These are phyloP conservation scores for Chaetomium globosum DNA, from an alignment of 2,329 filamentous ascomycete genomes.

Conservation along the genomic window DNA sequence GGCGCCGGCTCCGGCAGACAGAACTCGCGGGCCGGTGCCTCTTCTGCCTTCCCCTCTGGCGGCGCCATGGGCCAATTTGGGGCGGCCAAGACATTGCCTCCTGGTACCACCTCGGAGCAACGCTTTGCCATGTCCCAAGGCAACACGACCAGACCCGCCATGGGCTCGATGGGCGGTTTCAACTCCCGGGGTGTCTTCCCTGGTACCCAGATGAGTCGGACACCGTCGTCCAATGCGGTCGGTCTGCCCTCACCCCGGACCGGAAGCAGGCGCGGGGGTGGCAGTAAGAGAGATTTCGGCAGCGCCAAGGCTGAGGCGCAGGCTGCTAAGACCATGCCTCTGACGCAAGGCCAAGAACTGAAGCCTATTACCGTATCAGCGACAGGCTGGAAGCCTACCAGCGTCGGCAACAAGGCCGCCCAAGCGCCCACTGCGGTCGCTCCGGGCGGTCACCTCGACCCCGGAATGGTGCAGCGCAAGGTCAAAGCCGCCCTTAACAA, in stretches of 20 bases:
- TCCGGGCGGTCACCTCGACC: constrained; percentile 68
- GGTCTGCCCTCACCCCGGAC: constrained; percentile 71
- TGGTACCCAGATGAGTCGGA: constrained; percentile 65
- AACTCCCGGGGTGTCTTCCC: constrained; percentile 66
- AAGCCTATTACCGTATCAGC: constrained; percentile 73
- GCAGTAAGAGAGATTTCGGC: constrained; percentile 64
- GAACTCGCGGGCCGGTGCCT: constrained; percentile 56
- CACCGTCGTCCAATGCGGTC: constrained; percentile 60
- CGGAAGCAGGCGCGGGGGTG: constrained; percentile 62
- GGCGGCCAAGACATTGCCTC: constrained; percentile 63
- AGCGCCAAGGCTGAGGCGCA: constrained; percentile 64
- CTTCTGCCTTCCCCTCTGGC: constrained; percentile 49
- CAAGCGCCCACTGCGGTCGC: constrained; percentile 47
- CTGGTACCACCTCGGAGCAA: constrained; percentile 75
- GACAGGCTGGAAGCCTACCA: constrained; percentile 89
- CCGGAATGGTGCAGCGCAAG: constrained; percentile 95
- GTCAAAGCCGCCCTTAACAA: constrained; percentile 98
- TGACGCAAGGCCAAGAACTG: constrained; percentile 80
- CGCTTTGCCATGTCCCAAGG: constrained; percentile 69
- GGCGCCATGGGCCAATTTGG: constrained; percentile 71
- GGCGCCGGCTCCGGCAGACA: constrained; percentile 51
- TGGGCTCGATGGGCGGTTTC: constrained; percentile 61
- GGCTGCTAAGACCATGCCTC: constrained; percentile 83
- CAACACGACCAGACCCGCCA: constrained; percentile 51
- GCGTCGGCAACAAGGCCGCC: constrained; percentile 54